Base-by-base conservation (phyloP, 83 land plant genomes). In the Picea mariana region DNA sequence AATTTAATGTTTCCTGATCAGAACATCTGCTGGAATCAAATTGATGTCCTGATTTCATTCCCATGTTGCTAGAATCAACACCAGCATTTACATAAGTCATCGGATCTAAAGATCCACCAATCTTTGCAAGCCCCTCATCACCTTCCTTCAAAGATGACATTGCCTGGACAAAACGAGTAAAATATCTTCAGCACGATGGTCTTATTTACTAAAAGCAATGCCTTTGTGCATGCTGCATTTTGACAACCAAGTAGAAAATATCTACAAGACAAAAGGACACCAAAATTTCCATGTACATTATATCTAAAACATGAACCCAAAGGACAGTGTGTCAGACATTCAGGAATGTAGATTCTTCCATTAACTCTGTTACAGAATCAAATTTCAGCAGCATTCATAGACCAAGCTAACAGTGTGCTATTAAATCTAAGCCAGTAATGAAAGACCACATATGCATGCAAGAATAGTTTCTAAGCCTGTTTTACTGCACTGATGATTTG, bases 41-140 rank as follows among this genome's bases (percentile, higher is more conserved):
- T 20, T 82, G 66, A 81, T 79, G 55, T 31, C 77, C 79, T 73
- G 71, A 67, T 64, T 83, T 78, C 47, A 38, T 77, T 23, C 83
- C 79, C 44, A 80, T 26, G 47, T 66, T 52, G 75, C 67, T 64
- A 9, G 85, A 79, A 79, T 82, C 91, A 80, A 86, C 84, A 4
- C 63, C 82, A 65, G 87, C 47, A 83, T 82, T 84, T 31, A 23
- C 64, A 15, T 83, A 87, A 62, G 85, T 84, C 6, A 84, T 69
- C 72, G 55, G 80, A 83, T 89, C 93, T 49, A 95, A 80, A 73
- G 94, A 91, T 38, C 85, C 90, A 49, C 95, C 94, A 72, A 87
- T 78, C 81, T 76, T 93, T 52, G 65, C 69, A 64, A 89, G 52
- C 6, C 84, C 81, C 78, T 90, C 86, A 26, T 86, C 94, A 60